These are phyloP conservation scores for Podila horticola DNA, from an alignment of 192 early-diverging fungal genomes.

Conservation along the genomic window DNA sequence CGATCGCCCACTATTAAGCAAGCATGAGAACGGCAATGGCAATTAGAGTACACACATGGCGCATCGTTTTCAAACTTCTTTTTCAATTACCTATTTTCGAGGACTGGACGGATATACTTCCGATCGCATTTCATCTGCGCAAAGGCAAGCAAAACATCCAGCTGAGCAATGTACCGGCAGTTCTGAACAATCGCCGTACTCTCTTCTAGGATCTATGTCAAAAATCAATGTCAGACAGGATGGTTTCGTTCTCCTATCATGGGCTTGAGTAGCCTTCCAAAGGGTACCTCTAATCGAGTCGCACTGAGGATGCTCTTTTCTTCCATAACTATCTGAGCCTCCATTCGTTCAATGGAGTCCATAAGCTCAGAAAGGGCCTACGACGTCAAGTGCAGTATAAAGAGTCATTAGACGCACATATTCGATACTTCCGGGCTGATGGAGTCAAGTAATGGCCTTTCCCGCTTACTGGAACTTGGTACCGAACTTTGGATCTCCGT, in stretches of 20 bases:
- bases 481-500: conserved; percentile 27
- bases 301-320: conserved; percentile 41
- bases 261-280: not conserved
- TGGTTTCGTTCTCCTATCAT: too few relatives aligned
- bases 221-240: too few relatives aligned
- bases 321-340: conserved; percentile 36
- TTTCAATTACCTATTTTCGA: conserved; percentile 39
- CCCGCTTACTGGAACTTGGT: conserved; percentile 35
- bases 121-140: conserved; percentile 62
- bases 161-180: conserved; percentile 68
- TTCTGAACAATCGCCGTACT: conserved; percentile 67
- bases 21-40: not conserved
- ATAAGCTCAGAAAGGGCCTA: conserved; percentile 27
- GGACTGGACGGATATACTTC: conserved; percentile 64
- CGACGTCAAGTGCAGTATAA: not conserved
- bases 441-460: not conserved
- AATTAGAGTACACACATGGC: not conserved
- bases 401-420: not conserved
- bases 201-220: conserved; percentile 56
- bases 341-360: conserved; percentile 37
- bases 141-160: conserved; percentile 76
- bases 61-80: too few relatives aligned
- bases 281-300: conserved; percentile 3
- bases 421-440: not conserved
- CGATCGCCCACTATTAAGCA: conserved; percentile 11